Base-by-base conservation (phyloP, 192 early-diverging fungal species). In the Coemansia sp. region DNA sequence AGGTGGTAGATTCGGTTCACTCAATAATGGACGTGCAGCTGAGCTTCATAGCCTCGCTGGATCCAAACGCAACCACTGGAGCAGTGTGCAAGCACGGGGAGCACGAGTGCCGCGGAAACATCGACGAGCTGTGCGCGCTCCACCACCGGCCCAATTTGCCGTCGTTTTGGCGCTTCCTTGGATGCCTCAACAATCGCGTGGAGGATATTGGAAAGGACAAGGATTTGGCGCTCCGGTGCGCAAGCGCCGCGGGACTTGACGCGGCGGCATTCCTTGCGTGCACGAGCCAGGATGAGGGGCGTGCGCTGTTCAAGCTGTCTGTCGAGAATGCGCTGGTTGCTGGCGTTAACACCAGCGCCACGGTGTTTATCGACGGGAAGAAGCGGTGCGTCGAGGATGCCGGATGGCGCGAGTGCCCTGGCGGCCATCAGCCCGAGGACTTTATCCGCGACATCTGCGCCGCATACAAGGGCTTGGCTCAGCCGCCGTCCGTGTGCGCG, bases 341-440 rank as follows among this genome's bases (percentile, higher is more conserved):
- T 20, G 83, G 88, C 10, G 78, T 85, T 35, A 59, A 48, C 5
- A 84, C 59, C 13, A 88, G 87, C 64, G 88, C 87, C 29, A 89
- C 88, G 2, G 78, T 91, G 29, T 84, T 73, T 64, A 81, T 91
- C 28, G 64, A 86, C 35, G 78, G 85, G 29, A 84, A 84, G 68
- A 74, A 57, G 34, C 70, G 86, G 15, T 91, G 89, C 69, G 84
- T 89, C 2, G 68, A 84, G 28, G 89, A 91, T 60, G 78, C 77
- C n/a, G 86, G 84, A 2, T 86, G 81, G 85, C 70, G 68, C 45
- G 62, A 66, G 9, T 72, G 75, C 35, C 61, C 59, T 5, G 74
- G 74, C 2, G 79, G 79, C 23, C 64, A 81, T 35, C 18, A 35
- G 5, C 60, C 74, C 3, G 31, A 29, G 25, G 79, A 81, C 29